These are phyloP conservation scores for Cryptococcus sp. DNA, from an alignment of 1,284 basidiomycete species.

Conservation along the genomic window DNA sequence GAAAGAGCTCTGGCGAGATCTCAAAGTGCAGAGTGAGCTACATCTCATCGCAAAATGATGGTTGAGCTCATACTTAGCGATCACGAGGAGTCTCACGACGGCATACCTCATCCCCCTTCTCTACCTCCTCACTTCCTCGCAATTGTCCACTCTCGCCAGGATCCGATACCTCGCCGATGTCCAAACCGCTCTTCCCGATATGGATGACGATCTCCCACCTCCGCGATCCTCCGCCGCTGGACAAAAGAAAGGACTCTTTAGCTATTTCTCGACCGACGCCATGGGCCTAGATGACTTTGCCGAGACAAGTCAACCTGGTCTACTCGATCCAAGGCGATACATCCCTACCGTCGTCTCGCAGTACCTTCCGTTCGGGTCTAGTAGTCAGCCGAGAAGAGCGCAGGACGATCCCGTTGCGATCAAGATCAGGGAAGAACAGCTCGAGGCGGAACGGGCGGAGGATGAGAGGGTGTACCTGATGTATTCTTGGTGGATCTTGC, in stretches of 20 bases:
- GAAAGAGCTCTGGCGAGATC: slow-evolving; percentile 45
- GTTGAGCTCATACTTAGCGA: slow-evolving; percentile 18
- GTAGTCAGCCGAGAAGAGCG: neutral
- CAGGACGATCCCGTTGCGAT: neutral
- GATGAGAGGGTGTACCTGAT: slow-evolving; percentile 43
- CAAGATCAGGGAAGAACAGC: slow-evolving; percentile 14
- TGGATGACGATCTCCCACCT: slow-evolving; percentile 2
- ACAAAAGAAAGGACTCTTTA: slow-evolving; percentile 16
- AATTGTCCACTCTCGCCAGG: slow-evolving; percentile 41
- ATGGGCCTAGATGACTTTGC: slow-evolving; percentile 32
- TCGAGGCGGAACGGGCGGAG: slow-evolving; percentile 21
- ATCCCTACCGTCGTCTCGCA: slow-evolving; percentile 12
- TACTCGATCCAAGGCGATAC: slow-evolving; percentile 15
- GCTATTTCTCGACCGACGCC: slow-evolving; percentile 27
- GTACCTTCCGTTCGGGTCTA: slow-evolving; percentile 9
- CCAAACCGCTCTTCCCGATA: slow-evolving; percentile 15
- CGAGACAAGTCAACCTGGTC: slow-evolving; percentile 9
- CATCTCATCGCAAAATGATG: neutral
- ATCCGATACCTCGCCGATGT: slow-evolving; percentile 39
- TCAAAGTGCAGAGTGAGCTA: slow-evolving; percentile 42
- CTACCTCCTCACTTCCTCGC: slow-evolving; percentile 43
- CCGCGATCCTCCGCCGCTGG: slow-evolving; percentile 4
- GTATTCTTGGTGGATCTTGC: slow-evolving; percentile 46
- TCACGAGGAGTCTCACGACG: slow-evolving; percentile 41
- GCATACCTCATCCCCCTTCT: slow-evolving; percentile 45